Percentiles rank a stretch among this genome's conserved stretches.
Conservation (phyloP, 306 rosid genomes). For the Herpetospermum pedunculosum region DNA sequence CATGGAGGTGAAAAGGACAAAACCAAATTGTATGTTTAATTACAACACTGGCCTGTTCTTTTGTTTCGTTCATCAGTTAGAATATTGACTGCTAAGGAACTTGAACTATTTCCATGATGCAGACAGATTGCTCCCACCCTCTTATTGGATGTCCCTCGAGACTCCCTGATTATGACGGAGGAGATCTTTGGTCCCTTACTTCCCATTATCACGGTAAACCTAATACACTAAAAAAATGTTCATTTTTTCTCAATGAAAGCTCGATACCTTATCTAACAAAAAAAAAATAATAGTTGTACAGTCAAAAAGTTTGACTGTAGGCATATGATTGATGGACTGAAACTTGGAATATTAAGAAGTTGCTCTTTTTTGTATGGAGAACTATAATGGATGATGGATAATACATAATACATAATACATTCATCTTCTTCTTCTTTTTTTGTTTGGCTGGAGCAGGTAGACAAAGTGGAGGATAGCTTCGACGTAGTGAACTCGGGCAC, state of each 20-base stretch:
- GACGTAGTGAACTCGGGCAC: slow-evolving; percentile 64
- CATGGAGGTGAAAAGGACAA: slow-evolving; percentile 75
- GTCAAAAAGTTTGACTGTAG: not conserved
- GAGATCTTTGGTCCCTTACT: slow-evolving; percentile 97
- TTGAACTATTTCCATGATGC: slow-evolving; percentile 14
- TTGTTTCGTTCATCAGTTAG: slow-evolving; percentile 6
- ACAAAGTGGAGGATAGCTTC: slow-evolving; percentile 69
- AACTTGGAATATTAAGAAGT: not conserved
- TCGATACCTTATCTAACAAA: too few relatives aligned
- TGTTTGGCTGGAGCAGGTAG: slow-evolving; percentile 45
- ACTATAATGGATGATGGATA: not conserved
- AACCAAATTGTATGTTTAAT: slow-evolving; percentile 56
- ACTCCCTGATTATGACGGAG: slow-evolving; percentile 72
- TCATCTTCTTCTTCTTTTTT: not conserved
- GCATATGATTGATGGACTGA: not conserved
- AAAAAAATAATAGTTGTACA: too few relatives aligned
- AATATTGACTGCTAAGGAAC: not conserved
- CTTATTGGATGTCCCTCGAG: slow-evolving; percentile 70
- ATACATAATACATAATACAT: not conserved
- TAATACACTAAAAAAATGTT: too few relatives aligned
- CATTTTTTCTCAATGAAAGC: too few relatives aligned
- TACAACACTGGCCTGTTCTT: slow-evolving; percentile 9
- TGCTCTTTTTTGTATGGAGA: not conserved
- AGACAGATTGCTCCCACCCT: slow-evolving; percentile 89
- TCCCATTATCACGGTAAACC: slow-evolving; percentile 72